Conservation (phyloP, 1,139 yeast species). For the Debaryomyces robertsiae region DNA sequence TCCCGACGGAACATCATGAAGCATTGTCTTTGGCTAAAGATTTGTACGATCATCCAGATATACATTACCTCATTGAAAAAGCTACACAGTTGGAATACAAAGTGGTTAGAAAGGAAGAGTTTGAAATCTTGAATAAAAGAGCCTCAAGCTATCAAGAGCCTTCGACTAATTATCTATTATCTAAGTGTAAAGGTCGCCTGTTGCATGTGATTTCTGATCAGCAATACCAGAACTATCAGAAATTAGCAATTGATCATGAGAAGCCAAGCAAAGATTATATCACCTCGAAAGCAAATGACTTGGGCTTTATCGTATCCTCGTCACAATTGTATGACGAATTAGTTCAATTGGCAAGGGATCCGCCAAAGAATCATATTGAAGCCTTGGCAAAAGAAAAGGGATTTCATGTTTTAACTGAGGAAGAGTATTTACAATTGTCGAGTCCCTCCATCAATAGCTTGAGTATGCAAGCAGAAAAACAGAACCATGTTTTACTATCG, state of each 20-base stretch:
- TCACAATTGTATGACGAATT: slow-evolving; percentile 29
- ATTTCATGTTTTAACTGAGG: slow-evolving; percentile 19
- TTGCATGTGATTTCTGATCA: slow-evolving; percentile 29
- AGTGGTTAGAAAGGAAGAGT: slow-evolving; percentile 22
- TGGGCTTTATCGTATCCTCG: slow-evolving; percentile 31
- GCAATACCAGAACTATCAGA: slow-evolving; percentile 25
- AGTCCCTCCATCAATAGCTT: slow-evolving; percentile 25
- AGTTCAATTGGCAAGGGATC: slow-evolving; percentile 26
- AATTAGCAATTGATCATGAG: slow-evolving; percentile 30
- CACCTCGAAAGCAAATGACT: slow-evolving; percentile 22
- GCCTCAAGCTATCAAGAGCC: slow-evolving; percentile 25
- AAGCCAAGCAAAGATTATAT: slow-evolving; percentile 24
- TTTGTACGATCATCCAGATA: slow-evolving; percentile 12
- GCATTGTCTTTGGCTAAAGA: slow-evolving; percentile 9
- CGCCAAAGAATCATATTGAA: slow-evolving; percentile 26
- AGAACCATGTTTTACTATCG: slow-evolving; percentile 12
- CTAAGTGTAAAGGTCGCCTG: slow-evolving; percentile 27
- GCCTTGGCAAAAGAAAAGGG: slow-evolving; percentile 26
- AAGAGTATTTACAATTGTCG: slow-evolving; percentile 16
- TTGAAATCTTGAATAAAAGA: slow-evolving; percentile 21
- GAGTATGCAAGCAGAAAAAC: slow-evolving; percentile 16
- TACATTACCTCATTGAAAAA: slow-evolving; percentile 13
- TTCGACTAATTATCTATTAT: slow-evolving; percentile 28
- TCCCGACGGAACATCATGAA: slow-evolving; percentile 24
- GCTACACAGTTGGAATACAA: slow-evolving; percentile 19